phyloP scores from a whole-genome alignment of 306 rosid genomes.

The Cicer arietinum region DNA sequence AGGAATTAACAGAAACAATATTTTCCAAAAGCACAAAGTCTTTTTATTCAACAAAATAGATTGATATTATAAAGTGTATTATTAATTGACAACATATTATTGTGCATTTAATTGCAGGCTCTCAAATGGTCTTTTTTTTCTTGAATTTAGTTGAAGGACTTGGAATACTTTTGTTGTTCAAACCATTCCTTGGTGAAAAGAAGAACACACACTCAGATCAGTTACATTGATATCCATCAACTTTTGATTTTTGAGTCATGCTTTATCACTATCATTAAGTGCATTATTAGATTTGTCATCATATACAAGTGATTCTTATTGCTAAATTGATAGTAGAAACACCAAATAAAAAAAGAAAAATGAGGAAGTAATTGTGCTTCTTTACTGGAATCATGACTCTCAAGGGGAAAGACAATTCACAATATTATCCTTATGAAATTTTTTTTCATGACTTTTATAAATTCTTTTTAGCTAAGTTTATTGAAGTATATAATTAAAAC shows the following conservation, averaged over 20 bases:
- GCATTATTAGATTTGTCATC: neutral
- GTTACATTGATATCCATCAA: conserved; percentile 34
- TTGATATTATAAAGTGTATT: neutral
- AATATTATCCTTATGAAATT: too few species aligned
- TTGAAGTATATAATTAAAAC: too few species aligned
- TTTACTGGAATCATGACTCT: too few species aligned
- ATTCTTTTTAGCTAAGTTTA: too few species aligned
- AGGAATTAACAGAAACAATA: neutral
- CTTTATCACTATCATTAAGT: neutral
- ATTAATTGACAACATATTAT: neutral
- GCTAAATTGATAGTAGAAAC: neutral
- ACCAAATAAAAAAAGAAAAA: neutral
- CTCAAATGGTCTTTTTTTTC: conserved; percentile 47
- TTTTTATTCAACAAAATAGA: neutral
- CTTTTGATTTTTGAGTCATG: neutral
- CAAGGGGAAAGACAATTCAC: too few species aligned
- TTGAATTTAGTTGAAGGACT: conserved; percentile 47
- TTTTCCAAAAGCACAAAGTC: neutral
- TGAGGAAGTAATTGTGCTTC: too few species aligned
- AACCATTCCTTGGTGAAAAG: conserved; percentile 51
- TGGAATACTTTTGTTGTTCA: conserved; percentile 52
- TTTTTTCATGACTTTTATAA: too few species aligned
- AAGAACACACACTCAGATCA: conserved; percentile 7
- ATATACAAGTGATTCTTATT: too few species aligned
- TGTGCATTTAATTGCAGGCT: conserved; percentile 44